These are phyloP conservation scores for Melocanna baccifera DNA, from an alignment of 176 grass and related monocot genomes.

Conservation along the genomic window DNA sequence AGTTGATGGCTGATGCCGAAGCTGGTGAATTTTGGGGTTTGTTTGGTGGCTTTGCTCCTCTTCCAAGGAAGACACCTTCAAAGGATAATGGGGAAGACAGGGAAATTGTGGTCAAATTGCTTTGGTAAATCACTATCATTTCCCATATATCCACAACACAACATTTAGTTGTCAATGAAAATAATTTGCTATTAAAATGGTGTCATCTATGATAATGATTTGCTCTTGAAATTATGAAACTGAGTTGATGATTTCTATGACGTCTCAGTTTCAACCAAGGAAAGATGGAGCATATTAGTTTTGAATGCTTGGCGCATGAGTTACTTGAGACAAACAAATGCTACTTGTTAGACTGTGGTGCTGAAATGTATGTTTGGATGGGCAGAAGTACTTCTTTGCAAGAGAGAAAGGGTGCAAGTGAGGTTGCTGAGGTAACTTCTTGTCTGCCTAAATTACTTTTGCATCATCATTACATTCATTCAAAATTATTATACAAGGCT, in stretches of 20 bases:
- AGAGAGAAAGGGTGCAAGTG: conserved; percentile 79
- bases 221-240: conserved; percentile 27
- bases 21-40: conserved; percentile 98
- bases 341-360: conserved; percentile 72
- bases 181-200: conserved; percentile 12
- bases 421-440: conserved; percentile 74
- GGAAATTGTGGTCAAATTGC: conserved; percentile 53
- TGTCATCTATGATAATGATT: conserved; percentile 16
- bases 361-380: conserved; percentile 85
- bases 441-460: conserved; percentile 3
- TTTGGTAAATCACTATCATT: conserved; percentile 49
- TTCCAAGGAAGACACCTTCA: conserved; percentile 66
- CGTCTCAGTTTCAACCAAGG: conserved; percentile 63
- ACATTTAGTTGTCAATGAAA: background rate
- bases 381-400: conserved; percentile 80
- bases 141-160: background rate
- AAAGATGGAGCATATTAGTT: conserved; percentile 45
- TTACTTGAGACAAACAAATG: conserved; percentile 91
- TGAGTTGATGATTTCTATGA: conserved; percentile 17
- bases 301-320: conserved; percentile 59
- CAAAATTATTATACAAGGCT: background rate
- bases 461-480: background rate
- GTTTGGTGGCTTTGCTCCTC: conserved; percentile 97
- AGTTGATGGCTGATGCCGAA: conserved; percentile 89
- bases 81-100: conserved; percentile 41